Evolutionary conservation across 108 stramenopile genomes (phyloP), one percentile per base, ranked within the genome.

Genomic region (Asterionellopsis glacialis): DNA sequence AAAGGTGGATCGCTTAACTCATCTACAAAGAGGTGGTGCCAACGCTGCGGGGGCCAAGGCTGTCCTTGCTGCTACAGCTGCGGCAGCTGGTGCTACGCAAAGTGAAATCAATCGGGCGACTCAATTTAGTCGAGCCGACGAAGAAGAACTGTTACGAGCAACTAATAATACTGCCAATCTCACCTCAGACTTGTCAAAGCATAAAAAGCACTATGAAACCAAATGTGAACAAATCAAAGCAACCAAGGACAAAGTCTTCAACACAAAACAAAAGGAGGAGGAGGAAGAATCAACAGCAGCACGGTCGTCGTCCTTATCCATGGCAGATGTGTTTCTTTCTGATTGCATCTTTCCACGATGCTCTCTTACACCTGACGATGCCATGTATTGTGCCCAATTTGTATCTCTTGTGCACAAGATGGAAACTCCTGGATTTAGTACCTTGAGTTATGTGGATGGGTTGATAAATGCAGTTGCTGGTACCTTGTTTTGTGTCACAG

Each of bases 351-450:
- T 74, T 64, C 91, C 88, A 4, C 63, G 95, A 7, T 79, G 79
- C 55, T 39, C 82, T 15, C 62, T 77, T 26, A 84, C 77, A 51
- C 95, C 95, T 10, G 95, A 92, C 55, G 92, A 96, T 60, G 83
- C 95, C 38, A 67, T 88, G 43, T 96, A 77, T 65, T 91, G 84
- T 51, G 82, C 88, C 10, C 75, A 70, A 21, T 90, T 96, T 58
- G 61, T 84, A 0, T 73, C 69, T 51, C 64, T 85, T 22, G 75
- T 96, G 15, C 95, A 96, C 73, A 63, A 61, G 28, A 66, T 87
- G 39, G 80, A 81, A 52, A 80, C 87, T 28, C 90, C 88, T 16
- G 83, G 91, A 0, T 96, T 96, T 58, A 72, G 70, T 24, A 87
- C 76, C 11, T 64, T 96, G 53, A 62, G 82, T 49, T 73, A 76